A percentile compares a stretch with the other conserved stretches of the same genome.
Conservation (phyloP, 768 basidiomycete genomes). For the Hericium coralloides region DNA sequence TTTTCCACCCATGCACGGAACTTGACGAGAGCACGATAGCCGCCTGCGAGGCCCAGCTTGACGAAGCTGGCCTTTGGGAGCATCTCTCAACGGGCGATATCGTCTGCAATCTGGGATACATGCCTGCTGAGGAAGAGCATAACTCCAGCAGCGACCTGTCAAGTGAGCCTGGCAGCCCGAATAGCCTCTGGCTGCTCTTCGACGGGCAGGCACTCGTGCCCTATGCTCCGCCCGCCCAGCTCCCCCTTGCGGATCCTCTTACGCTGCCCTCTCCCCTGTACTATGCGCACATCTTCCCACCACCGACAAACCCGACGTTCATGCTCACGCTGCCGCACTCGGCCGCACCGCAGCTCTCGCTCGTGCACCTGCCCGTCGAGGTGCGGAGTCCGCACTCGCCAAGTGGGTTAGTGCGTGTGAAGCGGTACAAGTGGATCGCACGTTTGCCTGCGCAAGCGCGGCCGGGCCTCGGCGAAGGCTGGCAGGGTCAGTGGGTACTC, state of each 20-base stretch:
- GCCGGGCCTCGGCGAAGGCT: constrained; percentile 50
- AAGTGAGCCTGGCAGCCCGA: constrained; percentile 8
- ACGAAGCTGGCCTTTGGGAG: constrained; percentile 59
- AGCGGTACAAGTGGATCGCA: constrained; percentile 61
- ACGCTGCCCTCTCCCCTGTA: constrained; percentile 69
- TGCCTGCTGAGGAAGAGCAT: constrained; percentile 34
- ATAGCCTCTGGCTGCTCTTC: constrained; percentile 65
- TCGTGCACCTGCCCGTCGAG: constrained; percentile 34
- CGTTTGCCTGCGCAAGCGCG: constrained; percentile 25
- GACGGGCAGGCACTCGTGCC: constrained; percentile 55
- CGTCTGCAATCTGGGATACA: constrained; percentile 73
- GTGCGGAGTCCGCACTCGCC: constrained; percentile 57
- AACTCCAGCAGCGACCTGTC: constrained; percentile 11
- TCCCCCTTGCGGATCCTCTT: constrained; percentile 48
- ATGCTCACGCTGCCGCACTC: constrained; percentile 21
- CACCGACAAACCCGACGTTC: constrained; percentile 21
- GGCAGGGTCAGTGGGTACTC: constrained; percentile 74
- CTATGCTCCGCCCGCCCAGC: constrained; percentile 44
- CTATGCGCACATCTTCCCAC: constrained; percentile 56
- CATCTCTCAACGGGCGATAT: constrained; percentile 73
- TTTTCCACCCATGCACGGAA: constrained; percentile 62
- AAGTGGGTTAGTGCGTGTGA: constrained; percentile 48
- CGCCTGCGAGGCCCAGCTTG: constrained; percentile 60
- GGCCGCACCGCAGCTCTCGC: constrained; percentile 29
- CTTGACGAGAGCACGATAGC: constrained; percentile 40